Evolutionary conservation across 352 stramenopile genomes (phyloP).

Genomic region (Pythium rishiriense): DNA sequence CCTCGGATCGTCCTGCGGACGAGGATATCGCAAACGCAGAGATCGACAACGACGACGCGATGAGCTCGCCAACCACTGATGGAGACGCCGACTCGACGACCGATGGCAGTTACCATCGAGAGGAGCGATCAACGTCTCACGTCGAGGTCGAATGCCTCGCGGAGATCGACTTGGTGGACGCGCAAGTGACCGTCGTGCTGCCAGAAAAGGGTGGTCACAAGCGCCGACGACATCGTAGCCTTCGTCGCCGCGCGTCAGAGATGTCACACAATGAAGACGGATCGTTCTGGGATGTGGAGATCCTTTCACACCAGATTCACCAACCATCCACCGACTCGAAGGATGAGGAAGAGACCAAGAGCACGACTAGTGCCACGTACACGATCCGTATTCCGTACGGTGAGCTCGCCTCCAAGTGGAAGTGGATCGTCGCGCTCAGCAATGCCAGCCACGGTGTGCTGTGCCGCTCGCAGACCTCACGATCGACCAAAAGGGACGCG

Average conservation of each 20-base stretch:
- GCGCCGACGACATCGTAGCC: not conserved
- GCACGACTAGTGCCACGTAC: not conserved
- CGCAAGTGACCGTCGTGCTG: conserved; percentile 9
- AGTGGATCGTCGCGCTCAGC: conserved; percentile 62
- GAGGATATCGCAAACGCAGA: not conserved
- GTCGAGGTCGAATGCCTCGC: not conserved
- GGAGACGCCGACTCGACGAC: not conserved
- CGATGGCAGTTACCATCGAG: not conserved
- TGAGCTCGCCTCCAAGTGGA: conserved; percentile 56
- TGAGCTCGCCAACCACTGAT: not conserved
- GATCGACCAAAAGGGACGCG: not conserved
- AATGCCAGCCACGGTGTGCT: conserved; percentile 51
- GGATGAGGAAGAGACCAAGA: not conserved
- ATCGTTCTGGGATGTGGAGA: conserved; percentile 23
- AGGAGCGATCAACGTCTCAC: not conserved
- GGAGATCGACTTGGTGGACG: conserved; percentile 17
- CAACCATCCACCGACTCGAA: not conserved
- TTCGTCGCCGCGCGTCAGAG: not conserved
- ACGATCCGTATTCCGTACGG: conserved; percentile 52
- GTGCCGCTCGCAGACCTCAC: conserved; percentile 27
- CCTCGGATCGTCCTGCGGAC: not conserved
- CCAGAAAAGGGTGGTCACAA: conserved; percentile 6
- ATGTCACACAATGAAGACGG: conserved; percentile 1
- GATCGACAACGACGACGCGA: not conserved
- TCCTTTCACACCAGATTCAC: not conserved